A percentile compares a stretch with the other conserved stretches of the same genome.
phyloP scores from a whole-genome alignment of 2,329 filamentous ascomycete species.

The Ilyonectria destructans region DNA sequence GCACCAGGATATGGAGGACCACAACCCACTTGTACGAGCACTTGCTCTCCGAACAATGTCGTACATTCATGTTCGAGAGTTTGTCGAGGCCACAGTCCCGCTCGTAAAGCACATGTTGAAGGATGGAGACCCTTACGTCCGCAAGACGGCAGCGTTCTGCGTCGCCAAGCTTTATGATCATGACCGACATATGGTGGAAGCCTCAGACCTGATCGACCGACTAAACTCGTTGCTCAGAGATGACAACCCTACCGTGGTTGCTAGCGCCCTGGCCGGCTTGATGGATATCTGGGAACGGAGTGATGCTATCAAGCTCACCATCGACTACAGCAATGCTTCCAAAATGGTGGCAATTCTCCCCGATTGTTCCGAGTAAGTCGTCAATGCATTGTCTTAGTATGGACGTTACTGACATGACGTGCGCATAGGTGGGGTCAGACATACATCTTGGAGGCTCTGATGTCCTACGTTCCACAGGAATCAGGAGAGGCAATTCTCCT shows the following conservation, averaged over 20 bases:
- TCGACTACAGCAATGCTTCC: constrained; percentile 96
- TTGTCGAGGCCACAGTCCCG: constrained; percentile 90
- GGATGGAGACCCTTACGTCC: constrained; percentile 94
- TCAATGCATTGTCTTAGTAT: not conserved
- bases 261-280: constrained; percentile 89
- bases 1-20: constrained; percentile 90
- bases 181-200: constrained; percentile 90
- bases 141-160: constrained; percentile 96
- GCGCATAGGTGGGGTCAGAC: constrained; percentile 92
- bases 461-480: constrained; percentile 97
- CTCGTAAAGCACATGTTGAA: constrained; percentile 87
- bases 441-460: constrained; percentile 96
- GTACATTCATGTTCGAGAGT: constrained; percentile 96
- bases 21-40: constrained; percentile 92
- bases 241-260: constrained; percentile 97
- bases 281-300: constrained; percentile 99
- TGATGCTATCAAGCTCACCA: constrained; percentile 97
- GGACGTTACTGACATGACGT: constrained; percentile 32
- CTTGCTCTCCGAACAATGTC: constrained; percentile 95
- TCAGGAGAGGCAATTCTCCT: constrained; percentile 89
- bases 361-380: constrained; percentile 94
- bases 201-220: constrained; percentile 91
- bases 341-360: constrained; percentile 98
- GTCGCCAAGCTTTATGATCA: constrained; percentile 99
- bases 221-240: constrained; percentile 92